Conservation (phyloP, 306 rosid species). For the Cucurbita pepo region DNA sequence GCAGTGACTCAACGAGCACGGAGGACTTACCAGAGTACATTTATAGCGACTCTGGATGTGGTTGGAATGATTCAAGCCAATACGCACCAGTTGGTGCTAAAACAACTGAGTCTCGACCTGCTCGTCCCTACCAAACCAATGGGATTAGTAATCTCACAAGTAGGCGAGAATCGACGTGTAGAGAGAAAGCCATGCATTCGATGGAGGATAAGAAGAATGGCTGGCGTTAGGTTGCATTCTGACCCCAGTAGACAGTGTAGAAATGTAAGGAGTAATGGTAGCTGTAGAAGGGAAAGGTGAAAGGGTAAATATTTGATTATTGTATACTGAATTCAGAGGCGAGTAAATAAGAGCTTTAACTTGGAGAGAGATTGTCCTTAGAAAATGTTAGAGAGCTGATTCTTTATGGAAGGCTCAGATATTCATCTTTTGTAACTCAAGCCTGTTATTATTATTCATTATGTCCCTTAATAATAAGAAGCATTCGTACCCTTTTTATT, state of each 20-base stretch:
- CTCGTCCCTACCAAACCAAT: not conserved
- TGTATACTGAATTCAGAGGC: constrained; percentile 3
- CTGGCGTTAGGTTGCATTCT: not conserved
- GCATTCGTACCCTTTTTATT: not conserved
- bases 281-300: constrained; percentile 1
- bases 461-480: not conserved
- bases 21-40: constrained; percentile 72
- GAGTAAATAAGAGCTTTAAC: constrained; percentile 1
- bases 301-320: constrained; percentile 3
- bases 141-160: not conserved
- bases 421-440: constrained; percentile 1
- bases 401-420: not conserved
- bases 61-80: constrained; percentile 12
- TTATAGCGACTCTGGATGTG: constrained; percentile 51
- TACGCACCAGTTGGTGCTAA: not conserved
- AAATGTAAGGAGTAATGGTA: not conserved
- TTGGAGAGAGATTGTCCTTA: not conserved
- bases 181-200: not conserved
- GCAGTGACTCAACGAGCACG: constrained; percentile 39
- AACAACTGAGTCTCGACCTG: not conserved
- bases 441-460: not conserved
- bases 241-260: not conserved
- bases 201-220: not conserved
- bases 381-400: not conserved
- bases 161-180: not conserved